These are phyloP conservation scores for Dacryopinax spathularia DNA, from an alignment of 768 basidiomycete species.

Conservation along the genomic window DNA sequence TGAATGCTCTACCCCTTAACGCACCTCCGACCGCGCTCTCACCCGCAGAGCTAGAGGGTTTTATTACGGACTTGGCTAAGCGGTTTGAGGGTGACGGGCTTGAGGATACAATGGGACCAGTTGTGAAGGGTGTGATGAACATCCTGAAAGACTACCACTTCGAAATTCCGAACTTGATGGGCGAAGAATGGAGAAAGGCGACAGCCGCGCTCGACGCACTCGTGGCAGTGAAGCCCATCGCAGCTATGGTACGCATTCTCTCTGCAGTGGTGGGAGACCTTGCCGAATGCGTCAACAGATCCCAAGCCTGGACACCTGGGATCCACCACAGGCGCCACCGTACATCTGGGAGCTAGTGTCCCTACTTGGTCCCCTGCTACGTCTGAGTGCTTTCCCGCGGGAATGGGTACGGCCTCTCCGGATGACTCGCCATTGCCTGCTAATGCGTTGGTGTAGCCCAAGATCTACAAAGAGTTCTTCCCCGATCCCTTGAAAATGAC, in stretches of 20 bases:
- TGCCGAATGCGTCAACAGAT: neutral
- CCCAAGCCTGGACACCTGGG: constrained; percentile 35
- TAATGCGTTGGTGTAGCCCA: constrained; percentile 37
- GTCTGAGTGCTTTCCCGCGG: constrained; percentile 71
- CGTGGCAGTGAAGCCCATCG: constrained; percentile 68
- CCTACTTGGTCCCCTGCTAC: constrained; percentile 68
- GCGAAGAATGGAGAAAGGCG: constrained; percentile 61
- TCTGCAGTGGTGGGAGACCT: neutral
- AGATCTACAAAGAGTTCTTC: constrained; percentile 66
- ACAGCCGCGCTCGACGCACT: constrained; percentile 68
- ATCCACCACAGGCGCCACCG: constrained; percentile 44
- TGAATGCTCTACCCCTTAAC: constrained; percentile 49
- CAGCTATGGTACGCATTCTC: constrained; percentile 37
- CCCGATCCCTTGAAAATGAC: constrained; percentile 67
- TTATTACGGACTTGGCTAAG: constrained; percentile 68
- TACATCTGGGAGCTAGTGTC: constrained; percentile 41
- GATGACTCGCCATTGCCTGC: neutral
- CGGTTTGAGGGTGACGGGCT: constrained; percentile 75
- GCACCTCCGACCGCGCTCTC: constrained; percentile 45
- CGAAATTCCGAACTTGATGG: constrained; percentile 24
- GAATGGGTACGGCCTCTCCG: constrained; percentile 53
- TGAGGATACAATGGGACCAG: constrained; percentile 61
- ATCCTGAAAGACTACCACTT: constrained; percentile 13
- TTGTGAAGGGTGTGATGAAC: constrained; percentile 27
- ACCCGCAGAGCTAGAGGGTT: constrained; percentile 56